These are phyloP conservation scores for Alternaria sp. DNA, from an alignment of 2,329 filamentous ascomycete species.

Conservation along the genomic window DNA sequence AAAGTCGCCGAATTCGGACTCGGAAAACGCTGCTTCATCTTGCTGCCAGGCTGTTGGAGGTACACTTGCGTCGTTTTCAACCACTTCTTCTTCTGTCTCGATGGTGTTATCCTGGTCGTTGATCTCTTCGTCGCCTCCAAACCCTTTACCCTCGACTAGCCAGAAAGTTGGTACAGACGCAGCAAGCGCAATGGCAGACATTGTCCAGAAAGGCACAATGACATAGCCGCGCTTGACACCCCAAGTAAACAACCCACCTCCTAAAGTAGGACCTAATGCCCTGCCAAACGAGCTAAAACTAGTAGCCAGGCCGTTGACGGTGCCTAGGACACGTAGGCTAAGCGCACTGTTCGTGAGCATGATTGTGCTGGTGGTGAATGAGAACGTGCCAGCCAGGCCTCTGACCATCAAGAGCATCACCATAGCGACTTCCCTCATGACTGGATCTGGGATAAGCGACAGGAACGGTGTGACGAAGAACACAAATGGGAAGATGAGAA, in stretches of 20 bases:
- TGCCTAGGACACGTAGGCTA: constrained; percentile 79
- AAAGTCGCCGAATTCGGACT: constrained; percentile 49
- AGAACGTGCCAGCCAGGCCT: constrained; percentile 77
- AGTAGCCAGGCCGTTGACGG: constrained; percentile 89
- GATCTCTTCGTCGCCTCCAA: constrained; percentile 53
- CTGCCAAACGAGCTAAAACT: constrained; percentile 80
- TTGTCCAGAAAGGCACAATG: constrained; percentile 79
- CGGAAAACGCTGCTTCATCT: constrained; percentile 31
- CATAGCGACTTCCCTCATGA: constrained; percentile 64
- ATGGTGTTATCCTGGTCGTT: constrained; percentile 43
- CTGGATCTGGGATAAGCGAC: constrained; percentile 62
- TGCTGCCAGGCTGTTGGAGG: neutral
- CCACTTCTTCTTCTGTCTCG: constrained; percentile 23
- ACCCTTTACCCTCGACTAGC: constrained; percentile 75
- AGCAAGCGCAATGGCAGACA: constrained; percentile 68
- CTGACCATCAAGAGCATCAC: constrained; percentile 75
- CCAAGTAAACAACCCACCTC: constrained; percentile 75
- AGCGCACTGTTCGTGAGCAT: constrained; percentile 85
- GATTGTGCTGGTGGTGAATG: constrained; percentile 89
- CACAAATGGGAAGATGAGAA: constrained; percentile 71
- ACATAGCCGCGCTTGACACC: constrained; percentile 79
- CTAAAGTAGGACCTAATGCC: constrained; percentile 76
- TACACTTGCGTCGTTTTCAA: neutral
- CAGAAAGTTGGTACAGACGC: constrained; percentile 76
- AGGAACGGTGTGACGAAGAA: constrained; percentile 86